Conservation (phyloP, 352 stramenopile genomes). For the Phytophthora kernoviae region DNA sequence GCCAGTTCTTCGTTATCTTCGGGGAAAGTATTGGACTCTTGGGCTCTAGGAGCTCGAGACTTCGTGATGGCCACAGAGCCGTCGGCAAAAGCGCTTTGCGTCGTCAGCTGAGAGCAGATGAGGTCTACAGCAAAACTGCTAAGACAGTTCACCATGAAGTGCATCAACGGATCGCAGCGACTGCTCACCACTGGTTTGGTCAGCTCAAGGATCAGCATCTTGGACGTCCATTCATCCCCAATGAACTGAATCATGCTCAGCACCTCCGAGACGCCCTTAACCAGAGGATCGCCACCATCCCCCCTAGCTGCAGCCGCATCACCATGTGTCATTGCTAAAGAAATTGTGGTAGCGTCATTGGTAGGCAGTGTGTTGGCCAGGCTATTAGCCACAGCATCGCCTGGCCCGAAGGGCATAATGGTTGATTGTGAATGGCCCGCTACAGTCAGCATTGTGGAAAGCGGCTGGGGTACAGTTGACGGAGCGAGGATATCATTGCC, state of each 20-base stretch:
- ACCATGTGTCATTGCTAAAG: slow-evolving; percentile 3
- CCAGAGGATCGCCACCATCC: slow-evolving; percentile 31
- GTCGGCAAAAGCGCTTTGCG: slow-evolving; percentile 35
- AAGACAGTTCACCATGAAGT: slow-evolving; percentile 76
- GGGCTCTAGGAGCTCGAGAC: slow-evolving; percentile 10
- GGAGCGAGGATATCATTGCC: slow-evolving; percentile 10
- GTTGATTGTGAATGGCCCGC: neutral
- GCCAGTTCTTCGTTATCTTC: slow-evolving; percentile 15
- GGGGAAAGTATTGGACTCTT: slow-evolving; percentile 1
- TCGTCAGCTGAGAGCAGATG: slow-evolving; percentile 64
- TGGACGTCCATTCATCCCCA: slow-evolving; percentile 73
- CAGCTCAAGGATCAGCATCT: slow-evolving; percentile 77
- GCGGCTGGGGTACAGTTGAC: slow-evolving; percentile 3
- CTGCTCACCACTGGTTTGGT: slow-evolving; percentile 70
- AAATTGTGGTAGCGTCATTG: neutral
- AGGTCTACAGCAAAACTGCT: slow-evolving; percentile 67
- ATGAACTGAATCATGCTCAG: slow-evolving; percentile 71
- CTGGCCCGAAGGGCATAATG: neutral
- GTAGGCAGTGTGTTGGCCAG: neutral
- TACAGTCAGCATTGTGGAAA: neutral
- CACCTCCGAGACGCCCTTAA: slow-evolving; percentile 65
- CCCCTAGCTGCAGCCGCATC: neutral
- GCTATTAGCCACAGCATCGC: neutral
- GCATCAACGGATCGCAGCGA: slow-evolving; percentile 56
- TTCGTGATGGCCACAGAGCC: slow-evolving; percentile 44